Conservation (phyloP, 2,329 filamentous ascomycete species). For the Epichloe gansuensis region DNA sequence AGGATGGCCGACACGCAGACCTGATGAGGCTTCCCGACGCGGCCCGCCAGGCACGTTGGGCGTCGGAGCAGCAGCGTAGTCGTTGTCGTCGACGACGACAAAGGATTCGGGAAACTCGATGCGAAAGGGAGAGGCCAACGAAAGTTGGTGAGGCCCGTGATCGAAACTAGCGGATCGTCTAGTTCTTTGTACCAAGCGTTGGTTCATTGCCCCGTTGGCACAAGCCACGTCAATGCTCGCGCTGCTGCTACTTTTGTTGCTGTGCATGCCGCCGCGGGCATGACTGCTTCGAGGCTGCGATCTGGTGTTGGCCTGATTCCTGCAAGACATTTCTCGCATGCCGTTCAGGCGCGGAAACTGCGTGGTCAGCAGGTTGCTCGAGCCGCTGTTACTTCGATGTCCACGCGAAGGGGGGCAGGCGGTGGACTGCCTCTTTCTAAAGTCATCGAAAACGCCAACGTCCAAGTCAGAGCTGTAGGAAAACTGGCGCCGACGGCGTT, state of each 20-base stretch:
- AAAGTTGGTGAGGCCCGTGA: constrained; percentile 29
- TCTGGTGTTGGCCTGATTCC: constrained; percentile 19
- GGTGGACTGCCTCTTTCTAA: neutral
- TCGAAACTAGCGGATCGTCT: constrained; percentile 65
- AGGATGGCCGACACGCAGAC: constrained; percentile 19
- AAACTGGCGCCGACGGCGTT: constrained; percentile 23
- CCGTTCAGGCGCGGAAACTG: constrained; percentile 50
- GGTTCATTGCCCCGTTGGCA: constrained; percentile 41
- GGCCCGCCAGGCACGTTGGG: constrained; percentile 75
- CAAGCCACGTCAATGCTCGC: constrained; percentile 55
- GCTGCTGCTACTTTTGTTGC: constrained; percentile 61
- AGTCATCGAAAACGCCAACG: constrained; percentile 38
- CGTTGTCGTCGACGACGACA: constrained; percentile 39
- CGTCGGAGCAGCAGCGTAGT: constrained; percentile 72
- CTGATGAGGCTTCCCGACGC: constrained; percentile 34
- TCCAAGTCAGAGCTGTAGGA: constrained; percentile 53
- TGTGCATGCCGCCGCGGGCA: constrained; percentile 44
- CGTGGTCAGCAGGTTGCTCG: constrained; percentile 50
- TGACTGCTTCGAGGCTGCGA: constrained; percentile 30
- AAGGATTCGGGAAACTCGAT: constrained; percentile 36
- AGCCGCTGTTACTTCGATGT: constrained; percentile 69
- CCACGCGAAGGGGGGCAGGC: constrained; percentile 30
- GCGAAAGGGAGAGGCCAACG: constrained; percentile 27
- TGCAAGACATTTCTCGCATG: constrained; percentile 35
- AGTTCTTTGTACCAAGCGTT: constrained; percentile 42